phyloP scores from a whole-genome alignment of 257 asterid species.

The Fraxinus excelsior region DNA sequence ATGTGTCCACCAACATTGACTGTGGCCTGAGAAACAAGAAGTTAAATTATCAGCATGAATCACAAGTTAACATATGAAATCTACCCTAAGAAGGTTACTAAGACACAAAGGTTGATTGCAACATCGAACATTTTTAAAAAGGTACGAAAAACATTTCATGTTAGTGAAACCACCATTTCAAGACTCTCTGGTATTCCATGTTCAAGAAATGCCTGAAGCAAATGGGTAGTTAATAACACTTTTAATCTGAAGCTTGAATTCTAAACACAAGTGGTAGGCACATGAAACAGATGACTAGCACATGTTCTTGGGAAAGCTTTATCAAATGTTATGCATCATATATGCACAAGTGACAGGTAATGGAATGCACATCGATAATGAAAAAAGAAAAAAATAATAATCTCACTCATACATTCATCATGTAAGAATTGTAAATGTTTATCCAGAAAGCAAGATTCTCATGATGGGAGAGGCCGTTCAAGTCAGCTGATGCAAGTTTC shows the following conservation, averaged over 20 bases:
- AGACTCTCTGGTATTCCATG: conserved; percentile 71
- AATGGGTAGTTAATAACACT: conserved; percentile 8
- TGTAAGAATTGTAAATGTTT: conserved; percentile 87
- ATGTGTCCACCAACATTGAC: conserved; percentile 71
- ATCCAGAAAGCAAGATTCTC: conserved; percentile 97
- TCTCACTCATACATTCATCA: conserved; percentile 73
- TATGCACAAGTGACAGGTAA: background rate
- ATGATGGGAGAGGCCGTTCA: conserved; percentile 75
- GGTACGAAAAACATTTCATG: background rate
- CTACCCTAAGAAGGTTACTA: background rate
- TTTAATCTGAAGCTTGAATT: background rate
- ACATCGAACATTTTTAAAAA: no score
- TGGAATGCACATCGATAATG: background rate
- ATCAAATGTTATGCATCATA: background rate
- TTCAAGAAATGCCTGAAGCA: conserved; percentile 68
- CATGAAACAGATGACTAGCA: no score
- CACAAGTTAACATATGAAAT: background rate
- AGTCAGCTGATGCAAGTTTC: conserved; percentile 59
- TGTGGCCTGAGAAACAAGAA: conserved; percentile 56
- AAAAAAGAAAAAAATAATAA: background rate
- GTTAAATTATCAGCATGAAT: background rate
- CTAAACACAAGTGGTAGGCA: background rate
- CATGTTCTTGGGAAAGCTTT: background rate
- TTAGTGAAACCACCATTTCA: conserved; percentile 59
- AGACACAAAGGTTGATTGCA: background rate